A percentile compares a stretch with the other conserved stretches of the same genome.
Evolutionary conservation across 2,329 filamentous ascomycete genomes (phyloP).

Genomic region (Fusarium haematococcum): DNA sequence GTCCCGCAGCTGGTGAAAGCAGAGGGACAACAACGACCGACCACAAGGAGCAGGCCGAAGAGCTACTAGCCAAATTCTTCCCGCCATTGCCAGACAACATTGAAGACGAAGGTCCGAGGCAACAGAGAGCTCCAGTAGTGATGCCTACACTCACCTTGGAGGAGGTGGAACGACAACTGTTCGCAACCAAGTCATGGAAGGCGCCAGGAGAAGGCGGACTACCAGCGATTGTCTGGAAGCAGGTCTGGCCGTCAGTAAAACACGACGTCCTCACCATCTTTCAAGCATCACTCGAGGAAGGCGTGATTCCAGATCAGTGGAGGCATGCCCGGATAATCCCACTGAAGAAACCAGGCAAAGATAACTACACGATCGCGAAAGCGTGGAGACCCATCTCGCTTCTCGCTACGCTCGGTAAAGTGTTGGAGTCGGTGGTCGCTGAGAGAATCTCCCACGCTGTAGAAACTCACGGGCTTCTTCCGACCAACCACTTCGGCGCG

Average conservation of each 20-base stretch:
- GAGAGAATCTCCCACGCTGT: background rate
- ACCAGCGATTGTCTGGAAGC: background rate
- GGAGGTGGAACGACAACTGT: background rate
- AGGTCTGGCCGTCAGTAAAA: background rate
- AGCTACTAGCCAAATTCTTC: background rate
- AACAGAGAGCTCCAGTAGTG: background rate
- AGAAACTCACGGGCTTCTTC: background rate
- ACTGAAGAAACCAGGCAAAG: constrained; percentile 10
- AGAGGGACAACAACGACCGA: background rate
- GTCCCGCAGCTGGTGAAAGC: background rate
- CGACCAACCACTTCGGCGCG: background rate
- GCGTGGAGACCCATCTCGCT: constrained; percentile 44
- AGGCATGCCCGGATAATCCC: constrained; percentile 40
- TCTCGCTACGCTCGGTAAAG: constrained; percentile 43
- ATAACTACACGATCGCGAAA: constrained; percentile 42
- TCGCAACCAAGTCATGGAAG: background rate
- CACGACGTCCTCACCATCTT: constrained; percentile 1
- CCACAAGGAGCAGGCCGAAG: background rate
- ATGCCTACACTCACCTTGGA: background rate
- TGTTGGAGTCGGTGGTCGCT: background rate
- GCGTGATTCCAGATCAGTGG: constrained; percentile 7
- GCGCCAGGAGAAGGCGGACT: background rate
- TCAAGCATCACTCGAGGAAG: background rate
- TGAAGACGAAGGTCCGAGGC: background rate
- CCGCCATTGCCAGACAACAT: background rate